Conservation (phyloP, 148 eudicot species). For the Euryodendron excelsum region DNA sequence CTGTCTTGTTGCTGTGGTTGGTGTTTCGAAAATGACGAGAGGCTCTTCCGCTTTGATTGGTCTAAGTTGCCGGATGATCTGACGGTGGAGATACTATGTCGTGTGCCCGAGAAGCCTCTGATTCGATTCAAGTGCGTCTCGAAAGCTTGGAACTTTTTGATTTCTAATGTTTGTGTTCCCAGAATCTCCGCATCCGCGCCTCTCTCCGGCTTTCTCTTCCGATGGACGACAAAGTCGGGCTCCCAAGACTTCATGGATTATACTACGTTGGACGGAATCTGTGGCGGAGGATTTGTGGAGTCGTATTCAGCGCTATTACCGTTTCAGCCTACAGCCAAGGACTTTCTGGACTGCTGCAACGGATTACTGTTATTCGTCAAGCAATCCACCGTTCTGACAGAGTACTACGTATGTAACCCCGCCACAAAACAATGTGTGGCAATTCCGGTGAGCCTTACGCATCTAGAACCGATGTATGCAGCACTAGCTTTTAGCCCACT, state of each 20-base stretch:
- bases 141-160: constrained; percentile 2
- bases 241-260: neutral
- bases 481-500: constrained; percentile 10
- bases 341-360: constrained; percentile 2
- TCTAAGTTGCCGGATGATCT: constrained; percentile 12
- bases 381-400: neutral
- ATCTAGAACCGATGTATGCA: neutral
- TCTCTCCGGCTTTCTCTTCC: neutral
- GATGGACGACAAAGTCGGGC: neutral
- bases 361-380: neutral
- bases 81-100: neutral
- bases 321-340: neutral
- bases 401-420: constrained; percentile 17
- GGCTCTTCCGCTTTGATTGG: constrained; percentile 9
- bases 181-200: neutral
- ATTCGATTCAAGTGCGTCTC: neutral
- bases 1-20: neutral
- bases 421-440: constrained; percentile 19
- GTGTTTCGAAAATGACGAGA: neutral
- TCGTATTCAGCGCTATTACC: constrained; percentile 9
- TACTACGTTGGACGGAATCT: neutral
- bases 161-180: constrained; percentile 1
- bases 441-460: neutral
- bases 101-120: neutral
- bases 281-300: neutral